Evolutionary conservation across 2,329 filamentous ascomycete species (phyloP).

Genomic region (Aspergillus melleus): DNA sequence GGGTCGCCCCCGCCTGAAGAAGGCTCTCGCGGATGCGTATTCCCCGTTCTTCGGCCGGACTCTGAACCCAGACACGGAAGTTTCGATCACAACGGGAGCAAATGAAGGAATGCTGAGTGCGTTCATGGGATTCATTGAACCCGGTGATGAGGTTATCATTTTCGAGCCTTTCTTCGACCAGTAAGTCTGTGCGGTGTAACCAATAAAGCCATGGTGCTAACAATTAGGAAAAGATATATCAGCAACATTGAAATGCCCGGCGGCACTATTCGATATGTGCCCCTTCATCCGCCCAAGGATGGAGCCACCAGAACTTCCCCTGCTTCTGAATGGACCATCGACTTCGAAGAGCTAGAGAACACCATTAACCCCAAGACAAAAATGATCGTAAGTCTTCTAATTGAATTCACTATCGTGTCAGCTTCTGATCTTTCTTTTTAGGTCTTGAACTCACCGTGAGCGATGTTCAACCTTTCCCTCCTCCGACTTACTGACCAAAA

Average conservation of each 20-base stretch:
- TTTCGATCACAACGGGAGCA: constrained; percentile 80
- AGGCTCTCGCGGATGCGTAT: constrained; percentile 92
- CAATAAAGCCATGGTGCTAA: not conserved
- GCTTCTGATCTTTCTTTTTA: constrained; percentile 22
- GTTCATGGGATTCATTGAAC: constrained; percentile 96
- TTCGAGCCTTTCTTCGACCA: constrained; percentile 99
- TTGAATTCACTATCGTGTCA: not conserved
- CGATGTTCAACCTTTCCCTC: not conserved
- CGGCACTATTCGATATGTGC: constrained; percentile 91
- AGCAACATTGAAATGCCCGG: constrained; percentile 99
- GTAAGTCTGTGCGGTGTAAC: constrained; percentile 44
- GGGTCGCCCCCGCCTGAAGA: constrained; percentile 84
- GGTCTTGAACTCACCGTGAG: constrained; percentile 54
- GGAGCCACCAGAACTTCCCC: constrained; percentile 79
- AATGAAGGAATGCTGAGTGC: constrained; percentile 83
- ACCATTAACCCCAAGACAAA: constrained; percentile 85
- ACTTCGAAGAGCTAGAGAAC: constrained; percentile 77
- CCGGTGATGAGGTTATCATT: constrained; percentile 92
- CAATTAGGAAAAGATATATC: constrained; percentile 65
- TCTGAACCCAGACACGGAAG: constrained; percentile 85
- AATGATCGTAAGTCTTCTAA: constrained; percentile 73
- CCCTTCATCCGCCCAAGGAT: constrained; percentile 82
- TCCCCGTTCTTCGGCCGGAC: constrained; percentile 80
- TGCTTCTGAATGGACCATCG: constrained; percentile 82
- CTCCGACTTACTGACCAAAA: constrained; percentile 15